Percentiles rank a stretch among this genome's conserved stretches.
Evolutionary conservation across 140 eudicot genomes (phyloP).

Genomic region (Oenanthe javanica): DNA sequence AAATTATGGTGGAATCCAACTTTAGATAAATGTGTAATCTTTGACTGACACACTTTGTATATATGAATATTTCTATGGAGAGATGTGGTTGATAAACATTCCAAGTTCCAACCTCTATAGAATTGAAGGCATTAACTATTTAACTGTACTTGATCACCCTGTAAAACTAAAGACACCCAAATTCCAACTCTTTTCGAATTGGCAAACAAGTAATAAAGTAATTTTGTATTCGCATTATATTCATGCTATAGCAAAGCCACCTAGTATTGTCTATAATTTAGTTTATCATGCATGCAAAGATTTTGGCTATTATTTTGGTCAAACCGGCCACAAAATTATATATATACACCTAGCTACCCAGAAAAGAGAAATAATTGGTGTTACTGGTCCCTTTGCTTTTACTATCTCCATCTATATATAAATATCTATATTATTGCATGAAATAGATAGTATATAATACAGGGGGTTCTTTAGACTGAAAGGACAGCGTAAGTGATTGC

Average conservation of each 20-base stretch:
- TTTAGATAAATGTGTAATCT: background rate
- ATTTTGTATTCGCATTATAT: background rate
- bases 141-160: background rate
- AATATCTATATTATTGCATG: background rate
- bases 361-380: background rate
- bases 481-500: background rate
- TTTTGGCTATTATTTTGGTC: background rate
- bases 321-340: background rate
- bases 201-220: background rate
- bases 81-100: background rate
- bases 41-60: background rate
- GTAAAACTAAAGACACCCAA: background rate
- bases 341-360: background rate
- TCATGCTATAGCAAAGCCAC: background rate
- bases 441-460: background rate
- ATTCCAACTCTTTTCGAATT: background rate
- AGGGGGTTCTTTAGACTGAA: background rate
- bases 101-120: background rate
- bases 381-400: background rate
- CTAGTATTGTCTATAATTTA: background rate
- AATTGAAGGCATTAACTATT: background rate
- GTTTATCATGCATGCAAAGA: background rate
- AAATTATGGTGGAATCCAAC: constrained; percentile 4
- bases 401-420: background rate
- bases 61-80: background rate